These are phyloP conservation scores for Acanthamoeba triangularis DNA, from an alignment of 208 protist species.

Conservation along the genomic window DNA sequence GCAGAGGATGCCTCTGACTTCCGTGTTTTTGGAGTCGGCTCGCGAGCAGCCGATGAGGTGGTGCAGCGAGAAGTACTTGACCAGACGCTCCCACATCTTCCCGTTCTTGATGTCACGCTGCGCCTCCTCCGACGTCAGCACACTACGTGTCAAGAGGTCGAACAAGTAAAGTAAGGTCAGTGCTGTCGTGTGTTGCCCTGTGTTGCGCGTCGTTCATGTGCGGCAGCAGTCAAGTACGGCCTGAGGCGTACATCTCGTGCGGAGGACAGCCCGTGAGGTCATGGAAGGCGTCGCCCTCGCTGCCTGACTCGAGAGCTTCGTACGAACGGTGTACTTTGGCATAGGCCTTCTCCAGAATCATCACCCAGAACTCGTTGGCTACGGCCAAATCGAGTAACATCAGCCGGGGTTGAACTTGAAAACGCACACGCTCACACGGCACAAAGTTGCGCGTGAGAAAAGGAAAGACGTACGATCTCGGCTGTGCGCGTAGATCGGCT, in stretches of 20 bases:
- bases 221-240: background rate
- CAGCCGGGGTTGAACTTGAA: background rate
- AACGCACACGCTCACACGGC: background rate
- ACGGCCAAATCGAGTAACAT: background rate
- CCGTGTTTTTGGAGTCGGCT: background rate
- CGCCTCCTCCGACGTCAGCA: conserved; percentile 15
- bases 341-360: conserved; percentile 86
- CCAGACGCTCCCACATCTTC: conserved; percentile 58
- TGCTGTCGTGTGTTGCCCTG: too few species aligned
- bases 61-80: conserved; percentile 44
- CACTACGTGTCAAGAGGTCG: background rate
- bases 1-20: conserved; percentile 46
- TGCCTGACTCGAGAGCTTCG: conserved; percentile 78
- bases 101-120: conserved; percentile 73
- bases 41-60: conserved; percentile 58
- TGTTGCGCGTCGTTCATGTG: too few species aligned
- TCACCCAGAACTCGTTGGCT: conserved; percentile 84
- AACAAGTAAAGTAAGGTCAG: background rate
- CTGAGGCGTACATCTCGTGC: conserved; percentile 6
- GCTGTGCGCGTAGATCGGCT: conserved; percentile 75
- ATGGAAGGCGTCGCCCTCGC: conserved; percentile 69
- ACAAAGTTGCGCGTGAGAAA: background rate
- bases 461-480: conserved; percentile 28
- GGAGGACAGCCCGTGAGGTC: conserved; percentile 79
- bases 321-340: conserved; percentile 82